Evolutionary conservation across 1,139 yeast genomes (phyloP).

Genomic region (Yamadazyma songkhlaensis): DNA sequence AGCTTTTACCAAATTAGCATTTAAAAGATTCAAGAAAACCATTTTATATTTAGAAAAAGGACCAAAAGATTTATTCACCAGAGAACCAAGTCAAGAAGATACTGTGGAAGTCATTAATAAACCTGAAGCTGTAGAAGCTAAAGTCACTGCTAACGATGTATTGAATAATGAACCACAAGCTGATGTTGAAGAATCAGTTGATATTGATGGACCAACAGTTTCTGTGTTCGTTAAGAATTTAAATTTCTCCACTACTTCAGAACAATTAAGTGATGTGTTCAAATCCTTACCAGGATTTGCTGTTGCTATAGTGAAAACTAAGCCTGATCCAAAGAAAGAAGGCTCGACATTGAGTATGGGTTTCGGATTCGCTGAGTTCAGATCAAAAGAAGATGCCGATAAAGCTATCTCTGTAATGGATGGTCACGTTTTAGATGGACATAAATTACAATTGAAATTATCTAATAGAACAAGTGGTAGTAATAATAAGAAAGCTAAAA

Average conservation of each 20-base stretch:
- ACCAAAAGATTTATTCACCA: slow-evolving; percentile 74
- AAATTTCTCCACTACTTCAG: slow-evolving; percentile 74
- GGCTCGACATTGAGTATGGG: slow-evolving; percentile 85
- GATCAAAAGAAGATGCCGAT: slow-evolving; percentile 71
- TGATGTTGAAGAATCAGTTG: slow-evolving; percentile 23
- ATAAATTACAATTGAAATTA: slow-evolving; percentile 80
- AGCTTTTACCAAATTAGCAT: slow-evolving; percentile 86
- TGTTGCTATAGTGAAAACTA: slow-evolving; percentile 79
- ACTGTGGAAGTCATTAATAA: slow-evolving; percentile 13
- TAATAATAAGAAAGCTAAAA: slow-evolving; percentile 31
- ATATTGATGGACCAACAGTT: slow-evolving; percentile 65
- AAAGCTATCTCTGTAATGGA: slow-evolving; percentile 73
- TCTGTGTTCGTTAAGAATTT: slow-evolving; percentile 90
- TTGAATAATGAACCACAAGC: slow-evolving; percentile 15
- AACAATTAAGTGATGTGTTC: slow-evolving; percentile 59
- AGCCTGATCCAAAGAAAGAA: slow-evolving; percentile 77
- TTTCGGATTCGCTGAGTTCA: slow-evolving; percentile 93
- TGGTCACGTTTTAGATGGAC: slow-evolving; percentile 83
- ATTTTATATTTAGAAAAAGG: slow-evolving; percentile 92
- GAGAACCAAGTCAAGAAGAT: slow-evolving; percentile 49
- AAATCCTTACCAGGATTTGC: slow-evolving; percentile 74
- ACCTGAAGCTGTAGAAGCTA: slow-evolving; percentile 28
- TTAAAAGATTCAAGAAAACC: slow-evolving; percentile 80
- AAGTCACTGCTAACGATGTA: slow-evolving; percentile 26
- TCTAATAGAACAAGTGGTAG: slow-evolving; percentile 66